A percentile compares a stretch with the other conserved stretches of the same genome.
Conservation (phyloP, 148 eudicot species). For the Persicaria maculosa region DNA sequence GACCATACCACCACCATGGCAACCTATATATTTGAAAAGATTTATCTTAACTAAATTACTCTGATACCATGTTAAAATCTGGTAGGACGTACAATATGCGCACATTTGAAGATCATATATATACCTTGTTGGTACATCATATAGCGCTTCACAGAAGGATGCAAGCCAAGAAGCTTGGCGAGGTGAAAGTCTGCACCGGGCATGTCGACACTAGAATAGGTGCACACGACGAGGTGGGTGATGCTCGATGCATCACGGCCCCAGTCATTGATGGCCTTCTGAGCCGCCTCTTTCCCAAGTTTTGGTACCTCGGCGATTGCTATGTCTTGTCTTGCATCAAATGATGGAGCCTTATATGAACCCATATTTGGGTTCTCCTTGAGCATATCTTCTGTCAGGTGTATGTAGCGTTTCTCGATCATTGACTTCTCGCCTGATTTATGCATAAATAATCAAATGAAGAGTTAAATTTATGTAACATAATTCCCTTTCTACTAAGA, state of each 20-base stretch:
- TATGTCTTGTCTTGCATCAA: not conserved
- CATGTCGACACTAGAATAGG: slow-evolving; percentile 4
- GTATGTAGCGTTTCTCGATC: not conserved
- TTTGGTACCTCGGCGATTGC: not conserved
- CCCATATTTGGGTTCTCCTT: not conserved
- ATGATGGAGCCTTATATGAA: not conserved
- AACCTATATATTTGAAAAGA: too few species aligned
- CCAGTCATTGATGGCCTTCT: not conserved
- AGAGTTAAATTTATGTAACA: too few species aligned
- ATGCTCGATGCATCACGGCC: not conserved
- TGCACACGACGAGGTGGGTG: not conserved
- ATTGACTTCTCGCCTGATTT: slow-evolving; percentile 1
- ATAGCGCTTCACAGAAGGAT: not conserved
- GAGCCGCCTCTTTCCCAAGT: slow-evolving; percentile 8
- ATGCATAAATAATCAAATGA: too few species aligned
- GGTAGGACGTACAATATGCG: not conserved
- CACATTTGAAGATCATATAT: too few species aligned
- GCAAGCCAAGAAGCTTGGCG: not conserved
- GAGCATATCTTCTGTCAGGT: not conserved
- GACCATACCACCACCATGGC: too few species aligned
- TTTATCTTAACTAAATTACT: too few species aligned
- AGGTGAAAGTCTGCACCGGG: slow-evolving; percentile 9
- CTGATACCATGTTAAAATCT: not conserved
- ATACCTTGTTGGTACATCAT: slow-evolving; percentile 8
- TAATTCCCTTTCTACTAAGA: too few species aligned